A percentile compares a stretch with the other conserved stretches of the same genome.
These are phyloP conservation scores for Kazachstania kunashirensis DNA, from an alignment of 805 yeast genomes.

Conservation along the genomic window DNA sequence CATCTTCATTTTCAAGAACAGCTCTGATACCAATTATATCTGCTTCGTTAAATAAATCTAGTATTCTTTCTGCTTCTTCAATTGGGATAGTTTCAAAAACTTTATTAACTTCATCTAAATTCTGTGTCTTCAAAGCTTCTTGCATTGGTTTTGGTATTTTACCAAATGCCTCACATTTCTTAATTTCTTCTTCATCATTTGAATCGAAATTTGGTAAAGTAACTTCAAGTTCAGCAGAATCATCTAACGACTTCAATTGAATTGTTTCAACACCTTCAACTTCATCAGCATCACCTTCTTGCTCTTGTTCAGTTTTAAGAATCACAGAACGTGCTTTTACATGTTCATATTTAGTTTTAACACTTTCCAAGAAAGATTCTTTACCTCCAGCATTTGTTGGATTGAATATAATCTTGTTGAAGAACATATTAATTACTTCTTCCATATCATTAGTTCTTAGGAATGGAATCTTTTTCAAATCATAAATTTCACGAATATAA, in stretches of 20 bases:
- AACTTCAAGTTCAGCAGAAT: constrained; percentile 63
- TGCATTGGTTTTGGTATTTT: constrained; percentile 55
- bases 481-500: constrained; percentile 42
- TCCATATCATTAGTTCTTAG: constrained; percentile 28
- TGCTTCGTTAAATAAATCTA: constrained; percentile 67
- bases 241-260: constrained; percentile 83
- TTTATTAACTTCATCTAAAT: constrained; percentile 70
- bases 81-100: constrained; percentile 67
- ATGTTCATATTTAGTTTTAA: constrained; percentile 63
- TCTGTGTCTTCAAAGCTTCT: constrained; percentile 60
- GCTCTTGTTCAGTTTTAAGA: constrained; percentile 42
- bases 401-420: constrained; percentile 43
- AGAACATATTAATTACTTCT: constrained; percentile 54
- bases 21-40: constrained; percentile 80
- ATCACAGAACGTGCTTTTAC: constrained; percentile 63
- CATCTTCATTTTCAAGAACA: constrained; percentile 59
- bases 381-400: constrained; percentile 46
- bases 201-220: constrained; percentile 54
- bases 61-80: constrained; percentile 68
- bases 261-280: constrained; percentile 63
- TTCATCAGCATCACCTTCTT: constrained; percentile 35
- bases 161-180: constrained; percentile 45
- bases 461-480: constrained; percentile 29
- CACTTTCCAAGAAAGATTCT: constrained; percentile 63
- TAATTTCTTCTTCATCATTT: constrained; percentile 34